Conservation (phyloP, 2,329 filamentous ascomycete species). For the Colletotrichum brevisporum region DNA sequence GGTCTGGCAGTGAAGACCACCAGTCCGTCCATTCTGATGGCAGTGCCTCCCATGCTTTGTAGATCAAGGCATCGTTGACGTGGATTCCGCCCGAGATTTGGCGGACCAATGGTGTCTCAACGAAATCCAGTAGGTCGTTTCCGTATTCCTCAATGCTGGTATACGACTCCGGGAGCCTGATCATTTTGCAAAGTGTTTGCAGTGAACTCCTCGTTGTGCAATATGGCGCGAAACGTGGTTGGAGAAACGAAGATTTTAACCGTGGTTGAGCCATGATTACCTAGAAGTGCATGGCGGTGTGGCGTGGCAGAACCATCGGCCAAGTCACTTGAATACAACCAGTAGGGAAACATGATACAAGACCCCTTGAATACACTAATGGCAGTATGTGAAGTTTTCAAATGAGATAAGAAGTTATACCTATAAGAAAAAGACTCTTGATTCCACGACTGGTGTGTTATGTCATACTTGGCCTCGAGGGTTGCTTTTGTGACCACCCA, state of each 20-base stretch:
- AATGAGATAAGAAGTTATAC: too few relatives aligned
- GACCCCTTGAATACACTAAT: too few relatives aligned
- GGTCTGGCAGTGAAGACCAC: slow-evolving; percentile 48
- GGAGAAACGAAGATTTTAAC: too few relatives aligned
- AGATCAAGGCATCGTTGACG: slow-evolving; percentile 51
- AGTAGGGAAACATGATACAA: too few relatives aligned
- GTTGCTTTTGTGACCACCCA: background rate
- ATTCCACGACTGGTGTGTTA: too few relatives aligned
- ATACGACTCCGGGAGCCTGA: background rate
- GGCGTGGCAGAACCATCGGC: too few relatives aligned
- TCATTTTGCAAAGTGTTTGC: background rate
- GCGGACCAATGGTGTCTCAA: slow-evolving; percentile 46
- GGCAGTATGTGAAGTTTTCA: too few relatives aligned
- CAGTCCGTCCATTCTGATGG: slow-evolving; percentile 49
- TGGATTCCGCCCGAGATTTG: slow-evolving; percentile 52
- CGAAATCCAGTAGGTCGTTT: slow-evolving; percentile 43
- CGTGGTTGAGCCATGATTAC: too few relatives aligned
- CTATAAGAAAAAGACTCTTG: too few relatives aligned
- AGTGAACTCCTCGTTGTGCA: background rate
- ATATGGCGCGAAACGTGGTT: too few relatives aligned
- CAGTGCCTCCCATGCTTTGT: slow-evolving; percentile 48
- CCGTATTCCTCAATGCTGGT: slow-evolving; percentile 36
- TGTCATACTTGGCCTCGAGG: background rate
- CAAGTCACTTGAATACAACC: too few relatives aligned
- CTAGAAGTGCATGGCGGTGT: too few relatives aligned